A percentile compares a stretch with the other conserved stretches of the same genome.
Conservation (phyloP, 331 rosid genomes). For the Pyrus hybrid region DNA sequence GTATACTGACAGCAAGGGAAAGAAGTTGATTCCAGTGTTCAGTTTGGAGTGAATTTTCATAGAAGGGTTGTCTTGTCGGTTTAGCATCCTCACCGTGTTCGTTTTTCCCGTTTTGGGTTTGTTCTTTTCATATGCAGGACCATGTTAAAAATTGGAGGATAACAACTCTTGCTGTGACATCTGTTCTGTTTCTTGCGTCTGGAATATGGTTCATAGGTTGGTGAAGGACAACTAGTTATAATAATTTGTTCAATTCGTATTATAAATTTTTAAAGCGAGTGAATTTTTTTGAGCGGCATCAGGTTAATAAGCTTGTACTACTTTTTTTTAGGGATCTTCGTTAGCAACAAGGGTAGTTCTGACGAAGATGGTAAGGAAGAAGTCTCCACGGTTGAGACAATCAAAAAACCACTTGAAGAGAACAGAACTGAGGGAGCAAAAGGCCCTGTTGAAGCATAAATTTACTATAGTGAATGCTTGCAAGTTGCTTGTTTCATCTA, state of each 20-base stretch:
- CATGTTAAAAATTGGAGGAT: constrained; percentile 61
- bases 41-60: too few species aligned
- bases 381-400: constrained; percentile 20
- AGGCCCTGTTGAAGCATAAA: constrained; percentile 25
- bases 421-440: constrained; percentile 6
- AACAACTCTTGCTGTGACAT: constrained; percentile 56
- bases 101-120: constrained; percentile 2
- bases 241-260: neutral
- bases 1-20: neutral
- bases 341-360: constrained; percentile 32
- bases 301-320: neutral
- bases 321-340: constrained; percentile 47
- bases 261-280: neutral
- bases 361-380: constrained; percentile 30
- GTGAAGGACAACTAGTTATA: constrained; percentile 4
- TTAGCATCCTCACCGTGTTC: constrained; percentile 4
- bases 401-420: constrained; percentile 46
- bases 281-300: neutral
- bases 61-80: neutral
- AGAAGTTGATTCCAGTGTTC: neutral
- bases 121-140: constrained; percentile 41
- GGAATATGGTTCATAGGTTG: constrained; percentile 72
- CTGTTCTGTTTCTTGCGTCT: constrained; percentile 69
- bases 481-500: neutral
- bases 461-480: neutral